These are phyloP conservation scores for Alternaria novae-zelandiae DNA, from an alignment of 2,329 filamentous ascomycete genomes.

Conservation along the genomic window DNA sequence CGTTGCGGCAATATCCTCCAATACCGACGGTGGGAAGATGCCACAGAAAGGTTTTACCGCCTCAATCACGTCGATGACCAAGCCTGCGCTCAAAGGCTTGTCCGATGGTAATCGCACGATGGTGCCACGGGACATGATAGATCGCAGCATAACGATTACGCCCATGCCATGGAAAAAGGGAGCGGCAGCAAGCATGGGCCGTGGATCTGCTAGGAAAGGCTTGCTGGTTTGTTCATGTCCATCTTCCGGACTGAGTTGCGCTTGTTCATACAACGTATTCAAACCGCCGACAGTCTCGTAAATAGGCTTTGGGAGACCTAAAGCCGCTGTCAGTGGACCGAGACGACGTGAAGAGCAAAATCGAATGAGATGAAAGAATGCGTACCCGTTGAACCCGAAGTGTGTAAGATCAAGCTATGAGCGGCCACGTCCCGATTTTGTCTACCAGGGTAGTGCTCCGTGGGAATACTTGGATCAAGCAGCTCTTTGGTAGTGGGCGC, in stretches of 20 bases:
- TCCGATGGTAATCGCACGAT: background rate
- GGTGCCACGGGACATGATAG: background rate
- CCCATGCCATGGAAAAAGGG: constrained; percentile 9
- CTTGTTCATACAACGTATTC: background rate
- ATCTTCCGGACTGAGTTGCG: background rate
- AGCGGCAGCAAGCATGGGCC: background rate
- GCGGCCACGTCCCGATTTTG: background rate
- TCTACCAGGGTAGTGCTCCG: background rate
- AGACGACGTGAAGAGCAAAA: too few relatives aligned
- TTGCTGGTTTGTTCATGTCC: background rate
- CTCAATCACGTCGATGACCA: constrained; percentile 1
- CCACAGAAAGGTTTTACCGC: background rate
- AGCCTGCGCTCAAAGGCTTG: background rate
- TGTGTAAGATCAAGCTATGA: constrained; percentile 1
- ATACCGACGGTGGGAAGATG: constrained; percentile 1
- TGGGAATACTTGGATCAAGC: background rate
- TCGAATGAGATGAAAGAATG: background rate
- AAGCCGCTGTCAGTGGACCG: background rate
- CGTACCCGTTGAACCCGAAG: constrained; percentile 5
- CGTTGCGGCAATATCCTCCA: background rate
- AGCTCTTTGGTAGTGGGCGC: background rate
- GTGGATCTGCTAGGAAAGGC: background rate
- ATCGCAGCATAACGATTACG: background rate
- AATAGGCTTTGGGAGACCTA: constrained; percentile 5
- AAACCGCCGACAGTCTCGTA: background rate